Evolutionary conservation across 192 early-diverging fungal species (phyloP).

Genomic region (Coemansia erecta): DNA sequence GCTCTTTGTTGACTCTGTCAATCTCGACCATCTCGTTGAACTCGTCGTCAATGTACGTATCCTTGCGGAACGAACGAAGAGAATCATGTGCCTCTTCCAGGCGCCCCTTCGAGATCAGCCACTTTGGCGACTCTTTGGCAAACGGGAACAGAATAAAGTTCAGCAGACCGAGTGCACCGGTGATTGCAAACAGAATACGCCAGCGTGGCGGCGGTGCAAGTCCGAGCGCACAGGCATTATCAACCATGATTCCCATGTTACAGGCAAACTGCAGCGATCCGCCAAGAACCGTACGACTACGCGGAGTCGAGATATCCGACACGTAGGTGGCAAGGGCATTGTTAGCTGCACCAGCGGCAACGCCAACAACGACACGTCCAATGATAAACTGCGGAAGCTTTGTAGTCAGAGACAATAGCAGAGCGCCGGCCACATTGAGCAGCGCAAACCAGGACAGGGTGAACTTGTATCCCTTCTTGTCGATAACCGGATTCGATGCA

Average conservation of each 20-base stretch:
- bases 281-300: conserved; percentile 67
- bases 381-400: conserved; percentile 65
- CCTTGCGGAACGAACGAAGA: conserved; percentile 56
- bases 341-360: conserved; percentile 65
- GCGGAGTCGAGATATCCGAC: conserved; percentile 72
- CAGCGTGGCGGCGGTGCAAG: conserved; percentile 63
- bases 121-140: conserved; percentile 76
- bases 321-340: conserved; percentile 70
- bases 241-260: conserved; percentile 74
- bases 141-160: conserved; percentile 60
- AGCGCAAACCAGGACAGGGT: conserved; percentile 67
- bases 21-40: conserved; percentile 62
- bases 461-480: conserved; percentile 61
- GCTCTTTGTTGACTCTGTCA: conserved; percentile 39
- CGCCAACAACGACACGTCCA: conserved; percentile 70
- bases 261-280: conserved; percentile 71
- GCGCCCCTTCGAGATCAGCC: conserved; percentile 62
- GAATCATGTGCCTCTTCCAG: conserved; percentile 57
- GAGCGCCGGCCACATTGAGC: conserved; percentile 61
- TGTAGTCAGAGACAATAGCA: conserved; percentile 62
- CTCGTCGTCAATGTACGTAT: conserved; percentile 59
- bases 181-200: conserved; percentile 68
- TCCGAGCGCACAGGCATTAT: conserved; percentile 63
- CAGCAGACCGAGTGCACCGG: conserved; percentile 58
- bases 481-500: conserved; percentile 56